A percentile compares a stretch with the other conserved stretches of the same genome.
Conservation (phyloP, 345 rosid species). For the Brassica cretica region DNA sequence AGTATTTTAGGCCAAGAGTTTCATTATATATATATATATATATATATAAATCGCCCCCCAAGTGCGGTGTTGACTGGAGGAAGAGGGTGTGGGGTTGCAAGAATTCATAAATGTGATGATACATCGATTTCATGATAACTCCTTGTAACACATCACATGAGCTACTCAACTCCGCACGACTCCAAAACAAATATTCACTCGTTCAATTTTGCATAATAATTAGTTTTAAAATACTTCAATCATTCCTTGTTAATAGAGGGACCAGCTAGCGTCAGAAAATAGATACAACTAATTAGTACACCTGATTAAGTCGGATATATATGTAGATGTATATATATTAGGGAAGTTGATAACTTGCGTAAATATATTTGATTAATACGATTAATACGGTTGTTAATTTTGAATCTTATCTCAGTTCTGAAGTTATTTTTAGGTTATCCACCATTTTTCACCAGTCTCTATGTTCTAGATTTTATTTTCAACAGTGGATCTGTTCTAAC, state of each 20-base stretch:
- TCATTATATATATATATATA: too few relatives aligned
- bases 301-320: not conserved
- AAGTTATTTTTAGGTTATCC: not conserved
- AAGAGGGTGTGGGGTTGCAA: constrained; percentile 18
- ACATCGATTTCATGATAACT: constrained; percentile 38
- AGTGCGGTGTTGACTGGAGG: constrained; percentile 24
- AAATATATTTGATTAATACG: not conserved
- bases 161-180: constrained; percentile 13
- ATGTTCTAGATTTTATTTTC: not conserved
- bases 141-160: constrained; percentile 36
- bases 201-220: not conserved
- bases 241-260: not conserved
- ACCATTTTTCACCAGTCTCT: not conserved
- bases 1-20: not conserved
- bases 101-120: constrained; percentile 29
- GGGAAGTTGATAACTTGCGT: not conserved
- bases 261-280: not conserved
- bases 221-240: not conserved
- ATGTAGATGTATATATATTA: not conserved
- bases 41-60: constrained; percentile 11
- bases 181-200: constrained; percentile 14
- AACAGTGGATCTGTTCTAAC: not conserved
- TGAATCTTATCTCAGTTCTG: not conserved
- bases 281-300: not conserved
- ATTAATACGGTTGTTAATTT: not conserved